A percentile compares a stretch with the other conserved stretches of the same genome.
Conservation (phyloP, 2,329 filamentous ascomycete species). For the Calcarisporium arbuscula region DNA sequence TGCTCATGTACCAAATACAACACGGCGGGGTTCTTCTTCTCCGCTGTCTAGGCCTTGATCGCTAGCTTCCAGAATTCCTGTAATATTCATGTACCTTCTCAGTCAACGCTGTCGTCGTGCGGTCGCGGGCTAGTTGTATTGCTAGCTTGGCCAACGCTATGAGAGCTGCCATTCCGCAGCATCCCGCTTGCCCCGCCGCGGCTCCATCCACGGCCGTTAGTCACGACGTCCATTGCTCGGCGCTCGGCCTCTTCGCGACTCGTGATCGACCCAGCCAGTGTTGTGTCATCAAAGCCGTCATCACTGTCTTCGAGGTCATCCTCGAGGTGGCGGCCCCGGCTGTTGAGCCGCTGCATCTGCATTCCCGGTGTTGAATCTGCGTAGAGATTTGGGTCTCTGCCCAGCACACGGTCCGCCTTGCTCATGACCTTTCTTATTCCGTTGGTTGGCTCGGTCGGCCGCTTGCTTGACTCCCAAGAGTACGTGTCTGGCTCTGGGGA, state of each 20-base stretch:
- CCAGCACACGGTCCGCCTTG: conserved; percentile 53
- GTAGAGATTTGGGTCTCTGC: conserved; percentile 50
- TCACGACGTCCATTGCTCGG: conserved; percentile 38
- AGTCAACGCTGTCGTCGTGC: conserved; percentile 29
- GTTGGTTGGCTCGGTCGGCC: no score
- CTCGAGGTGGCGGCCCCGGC: conserved; percentile 37
- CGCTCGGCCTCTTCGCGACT: conserved; percentile 34
- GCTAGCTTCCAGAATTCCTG: no score
- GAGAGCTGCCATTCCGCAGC: conserved; percentile 29
- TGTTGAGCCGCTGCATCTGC: conserved; percentile 41
- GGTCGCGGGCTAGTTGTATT: conserved; percentile 12
- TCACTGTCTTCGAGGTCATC: conserved; percentile 36
- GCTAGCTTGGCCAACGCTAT: conserved; percentile 8
- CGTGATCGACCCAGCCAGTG: conserved; percentile 23
- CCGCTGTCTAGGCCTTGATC: no score
- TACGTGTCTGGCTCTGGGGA: conserved; percentile 9
- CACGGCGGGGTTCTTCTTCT: no score
- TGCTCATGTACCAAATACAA: no score
- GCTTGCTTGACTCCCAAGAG: no score
- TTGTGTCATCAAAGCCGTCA: conserved; percentile 25
- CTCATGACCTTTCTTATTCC: conserved; percentile 35
- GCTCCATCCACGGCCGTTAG: conserved; percentile 29
- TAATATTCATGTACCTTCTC: conserved; percentile 7
- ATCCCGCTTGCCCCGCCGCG: conserved; percentile 37
- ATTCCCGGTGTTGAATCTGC: conserved; percentile 39